Percentiles rank a stretch among this genome's conserved stretches.
Evolutionary conservation across 1,284 basidiomycete genomes (phyloP).

Genomic region (Mycena citricolor): DNA sequence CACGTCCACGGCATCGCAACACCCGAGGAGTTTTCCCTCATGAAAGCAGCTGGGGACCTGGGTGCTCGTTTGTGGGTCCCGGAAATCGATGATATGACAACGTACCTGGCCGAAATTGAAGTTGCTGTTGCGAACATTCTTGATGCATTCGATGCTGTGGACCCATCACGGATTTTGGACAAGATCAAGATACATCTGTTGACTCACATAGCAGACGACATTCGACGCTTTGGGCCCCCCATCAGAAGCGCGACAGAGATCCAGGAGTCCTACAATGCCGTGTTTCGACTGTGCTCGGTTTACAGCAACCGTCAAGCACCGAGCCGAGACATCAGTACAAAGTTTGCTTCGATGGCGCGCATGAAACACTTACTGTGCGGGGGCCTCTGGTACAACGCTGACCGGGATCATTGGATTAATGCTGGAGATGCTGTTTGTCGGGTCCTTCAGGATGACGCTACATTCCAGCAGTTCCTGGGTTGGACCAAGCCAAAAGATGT

Average conservation of each 20-base stretch:
- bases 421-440: conserved; percentile 15
- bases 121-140: conserved; percentile 34
- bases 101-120: conserved; percentile 34
- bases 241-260: conserved; percentile 35
- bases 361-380: conserved; percentile 32
- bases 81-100: conserved; percentile 35
- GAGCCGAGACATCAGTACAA: conserved; percentile 36
- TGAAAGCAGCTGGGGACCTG: conserved; percentile 12
- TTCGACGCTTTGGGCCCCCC: conserved; percentile 35
- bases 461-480: conserved; percentile 16
- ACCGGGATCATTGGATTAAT: conserved; percentile 17
- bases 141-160: conserved; percentile 28
- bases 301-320: conserved; percentile 37
- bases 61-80: conserved; percentile 22
- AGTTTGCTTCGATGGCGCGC: conserved; percentile 29
- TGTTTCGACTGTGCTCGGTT: conserved; percentile 36
- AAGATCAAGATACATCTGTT: conserved; percentile 41
- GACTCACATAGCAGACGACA: conserved; percentile 34
- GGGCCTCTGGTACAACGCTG: conserved; percentile 28
- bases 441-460: conserved; percentile 1
- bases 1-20: conserved; percentile 22
- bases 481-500: conserved; percentile 3
- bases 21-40: neutral
- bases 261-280: conserved; percentile 37
- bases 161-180: conserved; percentile 32